Percentiles rank a stretch among this genome's conserved stretches.
phyloP scores from a whole-genome alignment of 169 alveolate species.

The Cryptosporidium ubiquitum region DNA sequence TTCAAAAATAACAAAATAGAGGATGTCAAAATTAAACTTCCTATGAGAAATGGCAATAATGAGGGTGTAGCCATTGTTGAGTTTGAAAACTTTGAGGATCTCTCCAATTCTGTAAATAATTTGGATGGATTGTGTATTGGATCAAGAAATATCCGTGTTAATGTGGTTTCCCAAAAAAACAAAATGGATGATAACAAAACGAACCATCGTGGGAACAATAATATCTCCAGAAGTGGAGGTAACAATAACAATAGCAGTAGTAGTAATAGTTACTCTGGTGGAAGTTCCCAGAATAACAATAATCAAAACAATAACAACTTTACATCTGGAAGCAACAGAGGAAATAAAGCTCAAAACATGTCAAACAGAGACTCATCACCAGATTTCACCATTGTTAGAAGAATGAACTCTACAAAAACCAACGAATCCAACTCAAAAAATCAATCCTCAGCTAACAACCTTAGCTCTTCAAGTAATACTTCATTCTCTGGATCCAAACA shows the following conservation, averaged over 20 bases:
- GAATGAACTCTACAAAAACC: not conserved
- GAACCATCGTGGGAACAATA: not conserved
- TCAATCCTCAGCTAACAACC: not conserved
- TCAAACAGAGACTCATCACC: slow-evolving; percentile 65
- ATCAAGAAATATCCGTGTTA: slow-evolving; percentile 63
- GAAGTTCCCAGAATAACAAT: not conserved
- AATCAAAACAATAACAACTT: not conserved
- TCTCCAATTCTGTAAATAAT: slow-evolving; percentile 12
- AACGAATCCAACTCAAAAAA: not conserved
- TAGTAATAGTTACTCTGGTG: not conserved
- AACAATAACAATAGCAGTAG: not conserved
- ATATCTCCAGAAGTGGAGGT: slow-evolving; percentile 2
- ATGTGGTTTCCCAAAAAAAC: not conserved
- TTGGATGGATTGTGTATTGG: slow-evolving; percentile 59
- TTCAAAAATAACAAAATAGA: slow-evolving; percentile 26
- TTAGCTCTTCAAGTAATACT: not conserved
- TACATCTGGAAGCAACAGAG: not conserved
- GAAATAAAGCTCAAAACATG: not conserved
- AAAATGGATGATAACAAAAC: slow-evolving; percentile 18
- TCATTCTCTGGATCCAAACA: not conserved
- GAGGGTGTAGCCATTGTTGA: slow-evolving; percentile 62
- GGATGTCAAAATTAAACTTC: slow-evolving; percentile 40
- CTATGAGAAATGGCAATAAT: slow-evolving; percentile 61
- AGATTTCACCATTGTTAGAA: slow-evolving; percentile 57
- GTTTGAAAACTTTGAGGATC: slow-evolving; percentile 52